Base-by-base conservation (phyloP, 1,139 yeast species). In the Kodamaea sp. region DNA sequence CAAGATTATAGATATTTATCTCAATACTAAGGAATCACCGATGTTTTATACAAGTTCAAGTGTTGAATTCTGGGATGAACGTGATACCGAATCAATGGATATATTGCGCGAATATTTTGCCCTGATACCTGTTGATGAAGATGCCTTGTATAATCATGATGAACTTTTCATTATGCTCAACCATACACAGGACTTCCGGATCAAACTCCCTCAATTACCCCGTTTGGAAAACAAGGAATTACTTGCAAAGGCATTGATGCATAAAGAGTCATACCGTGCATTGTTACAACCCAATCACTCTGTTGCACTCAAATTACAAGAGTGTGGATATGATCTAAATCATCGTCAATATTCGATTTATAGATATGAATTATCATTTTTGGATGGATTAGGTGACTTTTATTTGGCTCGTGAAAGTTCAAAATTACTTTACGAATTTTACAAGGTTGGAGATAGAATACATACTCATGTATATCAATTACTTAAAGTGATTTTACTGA, bases 331-430 rank as follows among this genome's bases (percentile, higher is more conserved):
- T 31, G 54, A 49, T n/a, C 40, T 57, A 11, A 53, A 55, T 25
- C 46, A 42, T 8, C 43, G 48, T 27, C 52, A 50, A n/a, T 54
- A 55, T 37, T 50, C 49, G 9, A 50, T 63, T 4, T 49, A 65
- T 26, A 52, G 69, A 32, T 58, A 64, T 42, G 73, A 68, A 40
- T 55, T 69, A 30, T 67, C 72, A n/a, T 65, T 68, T 38, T 59
- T 66, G 39, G 75, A 70, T 46, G 75, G 75, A 0, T 58, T 70
- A 38, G 75, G 75, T 0, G 75, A 70, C 49, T 67, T 66, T 43
- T 67, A 60, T 39, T 54, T 70, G 35, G 69, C 73, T 7, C 57
- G 63, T 23, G 73, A 66, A 43, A 60, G 72, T 1, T 62, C 73
- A 2, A 61, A 60, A 38, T 49, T 69, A 34, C 55, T 70, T 37